phyloP scores from a whole-genome alignment of 495 filamentous ascomycete species.

The Jackrogersella multiformis region DNA sequence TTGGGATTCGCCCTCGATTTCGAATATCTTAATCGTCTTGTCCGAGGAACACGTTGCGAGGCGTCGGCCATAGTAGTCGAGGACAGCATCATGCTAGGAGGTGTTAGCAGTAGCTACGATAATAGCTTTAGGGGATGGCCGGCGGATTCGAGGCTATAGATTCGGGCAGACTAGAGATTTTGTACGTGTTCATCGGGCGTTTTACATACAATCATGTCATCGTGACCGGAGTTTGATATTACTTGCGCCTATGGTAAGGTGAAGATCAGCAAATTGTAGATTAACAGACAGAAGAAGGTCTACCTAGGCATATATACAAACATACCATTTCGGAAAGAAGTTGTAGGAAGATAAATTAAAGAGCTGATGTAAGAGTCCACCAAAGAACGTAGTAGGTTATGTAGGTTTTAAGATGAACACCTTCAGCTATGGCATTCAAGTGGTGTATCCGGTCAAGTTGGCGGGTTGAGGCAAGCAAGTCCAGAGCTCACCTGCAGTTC shows the following conservation, averaged over 20 bases:
- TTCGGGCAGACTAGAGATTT: not conserved
- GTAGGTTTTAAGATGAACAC: not conserved
- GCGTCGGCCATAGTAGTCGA: slow-evolving; percentile 97
- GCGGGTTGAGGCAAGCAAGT: slow-evolving; percentile 32
- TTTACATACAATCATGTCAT: slow-evolving; percentile 97
- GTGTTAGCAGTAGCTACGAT: slow-evolving; percentile 22
- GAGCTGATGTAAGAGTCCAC: not conserved
- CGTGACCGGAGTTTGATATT: slow-evolving; percentile 90
- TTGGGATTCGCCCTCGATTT: slow-evolving; percentile 94
- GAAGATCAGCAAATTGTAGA: slow-evolving; percentile 29
- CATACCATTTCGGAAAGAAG: slow-evolving; percentile 40
- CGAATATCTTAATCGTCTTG: slow-evolving; percentile 98
- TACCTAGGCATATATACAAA: not conserved
- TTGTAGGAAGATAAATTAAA: not conserved
- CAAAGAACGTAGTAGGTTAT: not conserved
- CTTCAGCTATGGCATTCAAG: not conserved
- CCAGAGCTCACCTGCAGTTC: slow-evolving; percentile 27
- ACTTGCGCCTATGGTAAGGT: slow-evolving; percentile 67
- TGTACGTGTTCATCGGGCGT: not conserved
- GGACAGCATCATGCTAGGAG: slow-evolving; percentile 89
- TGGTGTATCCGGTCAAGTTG: slow-evolving; percentile 18
- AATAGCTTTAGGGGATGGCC: not conserved
- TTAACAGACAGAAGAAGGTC: not conserved
- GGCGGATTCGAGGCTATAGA: not conserved
- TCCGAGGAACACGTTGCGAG: slow-evolving; percentile 98